phyloP scores from a whole-genome alignment of 139 green algal genomes.

The Chlamydomonas incerta region DNA sequence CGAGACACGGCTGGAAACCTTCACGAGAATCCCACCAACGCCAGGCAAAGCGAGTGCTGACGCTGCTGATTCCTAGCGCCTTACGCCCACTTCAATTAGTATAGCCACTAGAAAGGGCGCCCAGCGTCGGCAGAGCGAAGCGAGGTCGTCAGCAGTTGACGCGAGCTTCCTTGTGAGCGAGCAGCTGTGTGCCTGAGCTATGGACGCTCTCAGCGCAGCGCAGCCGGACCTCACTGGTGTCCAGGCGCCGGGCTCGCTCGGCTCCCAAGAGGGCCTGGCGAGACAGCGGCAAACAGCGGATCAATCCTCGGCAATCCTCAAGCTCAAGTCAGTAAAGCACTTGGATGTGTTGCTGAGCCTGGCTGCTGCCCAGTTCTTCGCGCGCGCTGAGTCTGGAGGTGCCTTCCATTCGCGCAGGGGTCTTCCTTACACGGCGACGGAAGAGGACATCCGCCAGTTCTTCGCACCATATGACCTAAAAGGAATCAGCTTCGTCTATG shows the following conservation, averaged over 20 bases:
- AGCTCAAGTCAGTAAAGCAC: slow-evolving; percentile 31
- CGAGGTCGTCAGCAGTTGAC: too few species aligned
- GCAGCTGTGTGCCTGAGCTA: neutral
- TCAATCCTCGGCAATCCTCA: slow-evolving; percentile 31
- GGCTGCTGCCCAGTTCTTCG: neutral
- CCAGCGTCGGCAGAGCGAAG: too few species aligned
- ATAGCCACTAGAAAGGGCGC: too few species aligned
- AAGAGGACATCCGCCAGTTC: slow-evolving; percentile 66
- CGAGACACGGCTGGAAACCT: too few species aligned
- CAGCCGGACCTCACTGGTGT: slow-evolving; percentile 23
- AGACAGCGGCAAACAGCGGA: slow-evolving; percentile 1
- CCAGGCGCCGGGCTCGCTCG: neutral
- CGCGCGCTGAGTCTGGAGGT: neutral
- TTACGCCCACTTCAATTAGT: too few species aligned
- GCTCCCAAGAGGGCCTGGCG: neutral
- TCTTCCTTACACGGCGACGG: slow-evolving; percentile 56
- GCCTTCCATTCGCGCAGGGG: neutral
- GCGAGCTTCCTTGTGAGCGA: too few species aligned
- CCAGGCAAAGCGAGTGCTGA: too few species aligned
- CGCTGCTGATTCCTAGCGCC: too few species aligned
- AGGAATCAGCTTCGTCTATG: slow-evolving; percentile 65
- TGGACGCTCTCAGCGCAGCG: slow-evolving; percentile 9
- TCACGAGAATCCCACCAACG: too few species aligned
- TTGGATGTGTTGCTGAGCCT: neutral
- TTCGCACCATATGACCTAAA: slow-evolving; percentile 62